phyloP scores from a whole-genome alignment of 2,329 filamentous ascomycete genomes.

The Penicillium sp. region DNA sequence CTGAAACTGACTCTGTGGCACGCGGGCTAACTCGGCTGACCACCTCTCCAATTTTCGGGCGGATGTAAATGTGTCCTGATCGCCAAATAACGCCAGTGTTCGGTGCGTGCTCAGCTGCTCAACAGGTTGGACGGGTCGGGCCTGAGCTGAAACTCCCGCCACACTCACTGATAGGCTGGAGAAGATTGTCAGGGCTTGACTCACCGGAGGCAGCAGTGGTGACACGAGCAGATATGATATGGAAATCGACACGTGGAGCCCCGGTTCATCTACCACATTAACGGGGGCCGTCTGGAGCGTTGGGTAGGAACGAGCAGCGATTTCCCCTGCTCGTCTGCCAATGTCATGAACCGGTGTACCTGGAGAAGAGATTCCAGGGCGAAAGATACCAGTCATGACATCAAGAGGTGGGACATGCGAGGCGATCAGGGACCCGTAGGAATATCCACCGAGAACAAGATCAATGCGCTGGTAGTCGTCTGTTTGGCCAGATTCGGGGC shows the following conservation, averaged over 20 bases:
- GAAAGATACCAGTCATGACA: constrained; percentile 57
- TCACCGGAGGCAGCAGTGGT: constrained; percentile 53
- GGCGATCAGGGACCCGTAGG: constrained; percentile 81
- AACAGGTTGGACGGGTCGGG: constrained; percentile 41
- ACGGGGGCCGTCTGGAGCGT: constrained; percentile 11
- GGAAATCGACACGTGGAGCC: constrained; percentile 14
- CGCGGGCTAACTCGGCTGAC: constrained; percentile 50
- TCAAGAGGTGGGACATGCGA: constrained; percentile 59
- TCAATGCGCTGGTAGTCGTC: constrained; percentile 19
- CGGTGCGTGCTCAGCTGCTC: constrained; percentile 53
- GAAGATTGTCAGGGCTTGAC: constrained; percentile 58
- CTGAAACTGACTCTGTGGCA: constrained; percentile 44
- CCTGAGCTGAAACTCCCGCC: constrained; percentile 22
- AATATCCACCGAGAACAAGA: constrained; percentile 71
- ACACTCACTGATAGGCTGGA: constrained; percentile 40
- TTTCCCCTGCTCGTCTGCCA: constrained; percentile 59
- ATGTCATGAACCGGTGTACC: constrained; percentile 63
- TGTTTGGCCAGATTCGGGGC: not conserved
- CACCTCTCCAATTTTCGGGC: constrained; percentile 60
- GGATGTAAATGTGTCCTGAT: constrained; percentile 67
- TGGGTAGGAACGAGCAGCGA: constrained; percentile 60
- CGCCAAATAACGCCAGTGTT: constrained; percentile 68
- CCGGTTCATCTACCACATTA: constrained; percentile 1
- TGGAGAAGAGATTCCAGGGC: constrained; percentile 37
- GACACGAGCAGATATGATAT: constrained; percentile 58